A percentile compares a stretch with the other conserved stretches of the same genome.
Conservation (phyloP, 192 early-diverging fungal genomes). For the Coemansia sp. region DNA sequence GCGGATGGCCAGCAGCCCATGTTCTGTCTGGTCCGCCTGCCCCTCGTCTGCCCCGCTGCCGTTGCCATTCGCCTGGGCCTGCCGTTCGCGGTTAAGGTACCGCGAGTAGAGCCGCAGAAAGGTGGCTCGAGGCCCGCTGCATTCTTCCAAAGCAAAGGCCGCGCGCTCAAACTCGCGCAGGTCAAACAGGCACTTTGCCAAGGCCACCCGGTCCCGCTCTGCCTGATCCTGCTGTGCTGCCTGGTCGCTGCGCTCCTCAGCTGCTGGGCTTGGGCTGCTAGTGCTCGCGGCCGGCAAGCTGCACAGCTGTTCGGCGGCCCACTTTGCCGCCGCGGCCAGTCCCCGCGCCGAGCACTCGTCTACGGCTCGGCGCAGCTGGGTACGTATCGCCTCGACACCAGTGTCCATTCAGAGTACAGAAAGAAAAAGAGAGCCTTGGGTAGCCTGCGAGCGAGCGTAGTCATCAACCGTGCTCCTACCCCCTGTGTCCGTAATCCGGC, state of each 20-base stretch:
- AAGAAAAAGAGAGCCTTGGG: background rate
- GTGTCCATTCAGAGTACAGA: conserved; percentile 14
- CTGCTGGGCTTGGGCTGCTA: background rate
- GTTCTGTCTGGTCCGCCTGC: conserved; percentile 4
- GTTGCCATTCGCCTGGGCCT: conserved; percentile 3
- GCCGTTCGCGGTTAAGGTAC: conserved; percentile 56
- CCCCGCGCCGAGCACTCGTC: conserved; percentile 63
- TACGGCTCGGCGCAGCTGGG: conserved; percentile 53
- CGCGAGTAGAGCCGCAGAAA: conserved; percentile 79
- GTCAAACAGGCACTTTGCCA: conserved; percentile 71
- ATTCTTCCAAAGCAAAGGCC: conserved; percentile 48
- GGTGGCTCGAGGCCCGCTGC: conserved; percentile 45
- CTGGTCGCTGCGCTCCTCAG: background rate
- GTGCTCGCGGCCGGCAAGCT: conserved; percentile 2
- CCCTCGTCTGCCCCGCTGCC: background rate
- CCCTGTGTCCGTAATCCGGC: too few species aligned
- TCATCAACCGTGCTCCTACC: background rate
- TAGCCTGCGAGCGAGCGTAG: background rate
- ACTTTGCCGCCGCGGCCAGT: conserved; percentile 66
- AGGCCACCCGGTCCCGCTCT: conserved; percentile 38
- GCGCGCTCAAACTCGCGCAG: conserved; percentile 66
- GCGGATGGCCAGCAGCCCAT: conserved; percentile 24
- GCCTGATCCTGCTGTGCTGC: conserved; percentile 5
- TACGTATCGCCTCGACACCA: conserved; percentile 8
- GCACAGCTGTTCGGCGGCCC: conserved; percentile 56